phyloP scores from a whole-genome alignment of 75 land plant genomes.

The Pinus taeda region DNA sequence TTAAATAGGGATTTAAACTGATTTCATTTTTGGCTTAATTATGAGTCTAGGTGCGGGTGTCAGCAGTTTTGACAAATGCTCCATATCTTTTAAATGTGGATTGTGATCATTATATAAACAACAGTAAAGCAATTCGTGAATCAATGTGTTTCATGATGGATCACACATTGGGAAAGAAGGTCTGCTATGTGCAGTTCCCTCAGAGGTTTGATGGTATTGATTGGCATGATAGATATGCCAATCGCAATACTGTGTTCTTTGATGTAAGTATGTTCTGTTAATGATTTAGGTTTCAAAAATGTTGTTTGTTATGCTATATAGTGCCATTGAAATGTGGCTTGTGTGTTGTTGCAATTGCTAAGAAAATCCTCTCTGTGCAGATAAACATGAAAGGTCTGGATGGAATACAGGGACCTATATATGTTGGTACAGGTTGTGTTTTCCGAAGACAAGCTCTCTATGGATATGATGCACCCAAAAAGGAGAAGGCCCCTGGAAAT shows the following conservation, averaged over 20 bases:
- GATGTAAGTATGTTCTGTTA: constrained; percentile 79
- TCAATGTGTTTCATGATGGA: constrained; percentile 98
- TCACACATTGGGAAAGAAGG: constrained; percentile 62
- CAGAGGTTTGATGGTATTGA: constrained; percentile 92
- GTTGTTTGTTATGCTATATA: constrained; percentile 49
- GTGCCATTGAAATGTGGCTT: constrained; percentile 51
- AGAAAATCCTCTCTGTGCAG: constrained; percentile 41
- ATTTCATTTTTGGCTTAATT: background rate
- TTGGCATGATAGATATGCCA: constrained; percentile 78
- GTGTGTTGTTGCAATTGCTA: constrained; percentile 60
- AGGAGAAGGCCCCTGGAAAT: constrained; percentile 52
- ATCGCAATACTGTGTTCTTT: constrained; percentile 83
- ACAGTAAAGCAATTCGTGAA: constrained; percentile 87
- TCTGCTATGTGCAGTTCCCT: constrained; percentile 89
- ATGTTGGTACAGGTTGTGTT: constrained; percentile 91
- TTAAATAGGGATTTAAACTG: background rate
- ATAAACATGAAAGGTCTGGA: constrained; percentile 94
- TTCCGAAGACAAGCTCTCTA: constrained; percentile 82
- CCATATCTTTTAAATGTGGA: constrained; percentile 83
- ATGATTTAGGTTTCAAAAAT: constrained; percentile 51
- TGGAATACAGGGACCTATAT: constrained; percentile 90
- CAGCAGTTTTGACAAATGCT: constrained; percentile 82
- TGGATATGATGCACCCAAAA: constrained; percentile 70
- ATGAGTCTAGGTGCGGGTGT: constrained; percentile 61
- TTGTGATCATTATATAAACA: constrained; percentile 93